phyloP scores from a whole-genome alignment of 805 yeast species.

The Wickerhamiella bombiphila region DNA sequence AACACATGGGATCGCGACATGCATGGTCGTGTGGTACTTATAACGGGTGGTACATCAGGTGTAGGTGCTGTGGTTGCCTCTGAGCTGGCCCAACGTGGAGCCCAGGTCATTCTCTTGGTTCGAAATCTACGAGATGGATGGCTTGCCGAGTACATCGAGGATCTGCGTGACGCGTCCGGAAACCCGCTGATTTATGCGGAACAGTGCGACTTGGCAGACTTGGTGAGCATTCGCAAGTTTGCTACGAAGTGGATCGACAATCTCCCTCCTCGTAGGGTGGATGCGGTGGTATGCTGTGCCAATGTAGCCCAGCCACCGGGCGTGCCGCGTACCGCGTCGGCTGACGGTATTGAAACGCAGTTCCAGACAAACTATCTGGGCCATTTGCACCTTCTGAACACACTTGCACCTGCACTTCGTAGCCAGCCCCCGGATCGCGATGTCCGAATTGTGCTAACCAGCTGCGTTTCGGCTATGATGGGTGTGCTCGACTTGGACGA shows the following conservation, averaged over 20 bases:
- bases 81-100: conserved; percentile 69
- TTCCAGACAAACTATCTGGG: conserved; percentile 70
- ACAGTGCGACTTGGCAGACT: conserved; percentile 61
- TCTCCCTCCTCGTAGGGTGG: conserved; percentile 78
- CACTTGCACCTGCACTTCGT: conserved; percentile 69
- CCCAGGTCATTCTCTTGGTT: conserved; percentile 66
- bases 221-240: conserved; percentile 68
- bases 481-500: conserved; percentile 51
- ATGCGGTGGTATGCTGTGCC: conserved; percentile 80
- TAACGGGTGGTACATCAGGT: conserved; percentile 84
- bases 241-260: conserved; percentile 93
- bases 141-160: conserved; percentile 67
- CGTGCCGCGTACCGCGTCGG: conserved; percentile 40
- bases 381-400: conserved; percentile 64
- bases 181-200: conserved; percentile 83
- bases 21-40: conserved; percentile 61
- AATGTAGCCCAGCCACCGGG: conserved; percentile 67
- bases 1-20: conserved; percentile 89
- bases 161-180: conserved; percentile 50
- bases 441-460: conserved; percentile 64
- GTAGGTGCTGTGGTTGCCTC: conserved; percentile 63
- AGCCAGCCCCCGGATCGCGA: conserved; percentile 93
- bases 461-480: conserved; percentile 64
- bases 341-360: conserved; percentile 79
- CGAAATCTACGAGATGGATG: conserved; percentile 53